Evolutionary conservation across 2,329 filamentous ascomycete species (phyloP).

Genomic region (Alternaria angustiovoidea): DNA sequence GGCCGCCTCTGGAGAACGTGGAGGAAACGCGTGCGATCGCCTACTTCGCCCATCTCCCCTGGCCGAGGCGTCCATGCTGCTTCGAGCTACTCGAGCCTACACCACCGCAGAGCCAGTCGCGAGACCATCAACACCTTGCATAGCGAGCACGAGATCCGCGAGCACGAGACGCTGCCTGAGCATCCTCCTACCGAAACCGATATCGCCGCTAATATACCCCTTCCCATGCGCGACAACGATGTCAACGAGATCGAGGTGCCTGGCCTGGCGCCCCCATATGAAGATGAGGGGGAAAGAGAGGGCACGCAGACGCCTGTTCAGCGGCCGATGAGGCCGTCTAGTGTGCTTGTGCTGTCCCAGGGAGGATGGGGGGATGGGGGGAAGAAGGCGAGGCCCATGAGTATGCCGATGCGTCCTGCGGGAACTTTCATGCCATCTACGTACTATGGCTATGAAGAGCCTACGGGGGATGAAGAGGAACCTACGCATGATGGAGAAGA

Average conservation of each 20-base stretch:
- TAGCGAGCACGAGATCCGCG: slow-evolving; percentile 22
- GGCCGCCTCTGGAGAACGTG: slow-evolving; percentile 93
- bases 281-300: slow-evolving; percentile 53
- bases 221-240: slow-evolving; percentile 73
- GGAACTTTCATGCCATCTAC: slow-evolving; percentile 29
- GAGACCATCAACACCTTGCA: slow-evolving; percentile 36
- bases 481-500: not conserved
- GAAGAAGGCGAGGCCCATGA: slow-evolving; percentile 37
- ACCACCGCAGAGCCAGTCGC: slow-evolving; percentile 40
- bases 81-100: slow-evolving; percentile 42
- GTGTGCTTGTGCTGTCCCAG: slow-evolving; percentile 41
- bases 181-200: slow-evolving; percentile 55
- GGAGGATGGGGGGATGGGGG: slow-evolving; percentile 29
- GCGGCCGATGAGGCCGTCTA: slow-evolving; percentile 36
- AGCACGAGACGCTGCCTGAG: slow-evolving; percentile 47
- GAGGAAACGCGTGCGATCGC: slow-evolving; percentile 79
- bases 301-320: slow-evolving; percentile 38
- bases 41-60: slow-evolving; percentile 37
- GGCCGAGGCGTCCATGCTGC: slow-evolving; percentile 34
- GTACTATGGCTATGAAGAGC: slow-evolving; percentile 4
- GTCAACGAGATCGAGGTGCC: slow-evolving; percentile 83
- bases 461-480: too few relatives aligned
- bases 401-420: slow-evolving; percentile 39
- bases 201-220: slow-evolving; percentile 68
- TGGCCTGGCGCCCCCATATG: slow-evolving; percentile 72